Percentiles rank a stretch among this genome's conserved stretches.
Conservation (phyloP, 768 basidiomycete genomes). For the Tricholoma bakamatsutake region DNA sequence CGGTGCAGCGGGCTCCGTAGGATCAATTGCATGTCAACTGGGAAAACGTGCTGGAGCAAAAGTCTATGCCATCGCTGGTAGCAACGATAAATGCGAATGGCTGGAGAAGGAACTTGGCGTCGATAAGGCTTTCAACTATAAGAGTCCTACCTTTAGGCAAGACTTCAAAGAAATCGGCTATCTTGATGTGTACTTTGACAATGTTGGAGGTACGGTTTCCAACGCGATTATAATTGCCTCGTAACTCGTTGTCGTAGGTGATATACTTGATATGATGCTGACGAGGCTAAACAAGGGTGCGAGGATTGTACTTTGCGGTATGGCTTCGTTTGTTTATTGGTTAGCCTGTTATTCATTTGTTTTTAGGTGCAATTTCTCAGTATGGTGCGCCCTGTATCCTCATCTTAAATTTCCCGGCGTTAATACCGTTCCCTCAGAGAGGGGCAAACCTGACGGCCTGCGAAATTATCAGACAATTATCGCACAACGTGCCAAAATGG, state of each 20-base stretch:
- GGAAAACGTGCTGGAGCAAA: constrained; percentile 74
- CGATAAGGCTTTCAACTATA: constrained; percentile 85
- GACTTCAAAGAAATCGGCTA: constrained; percentile 76
- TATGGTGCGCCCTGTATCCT: constrained; percentile 50
- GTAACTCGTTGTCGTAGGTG: constrained; percentile 37
- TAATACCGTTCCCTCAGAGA: constrained; percentile 34
- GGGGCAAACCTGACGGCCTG: constrained; percentile 56
- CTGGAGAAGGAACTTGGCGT: constrained; percentile 81
- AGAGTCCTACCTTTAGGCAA: constrained; percentile 59
- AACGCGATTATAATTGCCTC: neutral
- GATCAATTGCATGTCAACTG: constrained; percentile 78
- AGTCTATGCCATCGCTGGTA: constrained; percentile 87
- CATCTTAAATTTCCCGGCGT: neutral
- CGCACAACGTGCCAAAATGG: constrained; percentile 66
- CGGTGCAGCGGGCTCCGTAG: constrained; percentile 89
- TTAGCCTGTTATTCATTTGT: neutral
- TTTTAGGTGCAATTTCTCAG: constrained; percentile 72
- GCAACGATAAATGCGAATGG: constrained; percentile 78
- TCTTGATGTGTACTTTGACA: constrained; percentile 83
- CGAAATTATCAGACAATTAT: constrained; percentile 67
- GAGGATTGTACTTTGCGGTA: constrained; percentile 77
- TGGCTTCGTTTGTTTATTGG: constrained; percentile 16
- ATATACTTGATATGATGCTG: constrained; percentile 76
- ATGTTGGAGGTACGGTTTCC: constrained; percentile 50
- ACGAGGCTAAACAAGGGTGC: constrained; percentile 72